These are phyloP conservation scores for Liquidambar formosana DNA, from an alignment of 164 flowering plant genomes.

Conservation along the genomic window DNA sequence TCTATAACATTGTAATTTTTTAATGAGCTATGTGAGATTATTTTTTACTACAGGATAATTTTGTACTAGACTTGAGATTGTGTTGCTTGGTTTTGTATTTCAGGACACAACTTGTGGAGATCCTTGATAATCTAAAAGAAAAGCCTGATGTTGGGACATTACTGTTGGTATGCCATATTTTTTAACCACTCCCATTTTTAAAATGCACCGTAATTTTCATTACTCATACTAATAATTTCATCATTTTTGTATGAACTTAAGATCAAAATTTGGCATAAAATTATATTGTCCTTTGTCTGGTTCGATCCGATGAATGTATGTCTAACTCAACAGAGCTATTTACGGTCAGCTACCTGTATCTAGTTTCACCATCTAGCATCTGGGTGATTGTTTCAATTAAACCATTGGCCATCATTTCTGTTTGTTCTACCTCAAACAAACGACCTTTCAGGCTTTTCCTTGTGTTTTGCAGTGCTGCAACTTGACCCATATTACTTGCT, in stretches of 20 bases:
- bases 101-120: slow-evolving; percentile 88
- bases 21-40: background rate
- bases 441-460: too few relatives aligned
- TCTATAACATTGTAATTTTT: background rate
- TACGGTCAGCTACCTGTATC: too few relatives aligned
- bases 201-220: background rate
- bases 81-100: slow-evolving; percentile 8
- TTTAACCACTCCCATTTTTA: background rate
- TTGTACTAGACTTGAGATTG: background rate
- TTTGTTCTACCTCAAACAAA: too few relatives aligned
- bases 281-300: background rate
- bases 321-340: too few relatives aligned
- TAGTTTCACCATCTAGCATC: too few relatives aligned
- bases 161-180: slow-evolving; percentile 54
- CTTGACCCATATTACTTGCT: too few relatives aligned
- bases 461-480: too few relatives aligned
- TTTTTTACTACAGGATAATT: background rate
- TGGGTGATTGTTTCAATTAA: too few relatives aligned
- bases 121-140: slow-evolving; percentile 76
- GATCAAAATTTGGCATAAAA: background rate
- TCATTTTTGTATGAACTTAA: background rate
- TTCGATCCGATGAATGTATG: background rate
- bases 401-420: too few relatives aligned
- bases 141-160: slow-evolving; percentile 96
- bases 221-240: too few relatives aligned